Percentiles rank a stretch among this genome's conserved stretches.
Evolutionary conservation across 192 early-diverging fungal species (phyloP).

Genomic region (Coemansia sp.): DNA sequence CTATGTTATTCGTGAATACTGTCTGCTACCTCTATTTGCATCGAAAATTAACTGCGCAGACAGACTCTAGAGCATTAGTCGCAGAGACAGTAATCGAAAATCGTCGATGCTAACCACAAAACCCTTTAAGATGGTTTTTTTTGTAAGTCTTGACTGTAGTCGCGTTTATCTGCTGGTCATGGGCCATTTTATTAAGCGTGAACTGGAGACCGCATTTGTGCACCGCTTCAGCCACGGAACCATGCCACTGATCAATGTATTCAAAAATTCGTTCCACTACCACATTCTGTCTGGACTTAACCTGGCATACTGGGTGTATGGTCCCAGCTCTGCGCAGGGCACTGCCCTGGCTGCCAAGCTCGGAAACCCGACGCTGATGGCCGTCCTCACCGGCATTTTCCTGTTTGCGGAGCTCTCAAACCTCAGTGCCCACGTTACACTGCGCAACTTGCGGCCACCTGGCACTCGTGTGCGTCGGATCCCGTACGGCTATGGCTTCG

Average conservation of each 20-base stretch:
- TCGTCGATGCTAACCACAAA: not conserved
- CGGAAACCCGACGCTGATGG: conserved; percentile 45
- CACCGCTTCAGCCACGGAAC: conserved; percentile 93
- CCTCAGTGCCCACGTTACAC: conserved; percentile 77
- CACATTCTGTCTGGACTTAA: conserved; percentile 85
- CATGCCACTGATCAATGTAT: conserved; percentile 93
- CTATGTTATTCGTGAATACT: conserved; percentile 2
- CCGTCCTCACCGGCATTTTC: conserved; percentile 39
- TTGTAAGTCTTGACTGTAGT: conserved; percentile 40
- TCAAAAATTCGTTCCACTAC: conserved; percentile 96
- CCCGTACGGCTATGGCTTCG: conserved; percentile 91
- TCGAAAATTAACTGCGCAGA: not conserved
- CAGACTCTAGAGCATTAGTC: no score
- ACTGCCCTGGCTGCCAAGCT: conserved; percentile 42
- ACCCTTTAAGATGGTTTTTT: not conserved
- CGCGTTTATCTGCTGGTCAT: conserved; percentile 69
- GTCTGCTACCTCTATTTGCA: conserved; percentile 1
- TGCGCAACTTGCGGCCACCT: conserved; percentile 89
- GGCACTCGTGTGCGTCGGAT: conserved; percentile 85
- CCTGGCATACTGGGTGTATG: conserved; percentile 86
- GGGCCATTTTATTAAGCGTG: conserved; percentile 90
- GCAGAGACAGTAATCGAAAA: not conserved
- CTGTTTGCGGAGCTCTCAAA: conserved; percentile 81
- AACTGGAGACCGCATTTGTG: conserved; percentile 90
- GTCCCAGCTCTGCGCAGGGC: conserved; percentile 68